Evolutionary conservation across 805 yeast species (phyloP), one percentile per base, ranked within the genome.

Genomic region (Zygosaccharomyces bisporus): DNA sequence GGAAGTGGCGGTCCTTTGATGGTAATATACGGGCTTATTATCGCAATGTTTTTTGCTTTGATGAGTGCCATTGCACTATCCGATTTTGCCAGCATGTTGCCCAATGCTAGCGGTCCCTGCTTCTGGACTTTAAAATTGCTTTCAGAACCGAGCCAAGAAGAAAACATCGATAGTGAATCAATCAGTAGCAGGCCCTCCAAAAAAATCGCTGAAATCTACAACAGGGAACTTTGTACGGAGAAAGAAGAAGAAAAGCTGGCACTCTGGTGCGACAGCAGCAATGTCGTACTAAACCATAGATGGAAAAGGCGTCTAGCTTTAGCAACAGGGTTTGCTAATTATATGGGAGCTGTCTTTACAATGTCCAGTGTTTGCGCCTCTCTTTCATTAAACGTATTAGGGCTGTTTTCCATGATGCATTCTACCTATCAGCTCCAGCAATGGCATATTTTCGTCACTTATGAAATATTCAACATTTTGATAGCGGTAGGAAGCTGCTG

Each of bases 311-410:
- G 30, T 12, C 21, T 43, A 20, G 40, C 43, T 6, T 25, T 80
- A 73, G 54, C 51, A 72, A 64, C 76, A 51, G 86, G 84, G n/a
- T 71, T 80, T 16, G 69, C 77, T 49, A 82, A 81, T 27, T 77
- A 79, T 75, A 74, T 76, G 25, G 84, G 85, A 8, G 61, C 84
- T 2, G 66, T 80, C 13, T 80, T 80, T 61, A 78, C 85, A 7
- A 71, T 77, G 41, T 81, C 85, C 5, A 76, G 83, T 1, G 77
- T 77, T 13, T 74, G 80, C 4, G 60, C 81, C 24, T 69, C 82
- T 2, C 66, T 79, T 32, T 80, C 81, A 4, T 60, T 72, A 10
- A 72, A 75, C 18, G 55, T 76, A 16, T 72, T 76, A 36, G 85
- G 83, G 0, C 71, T 79, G 70, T 65, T 63, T 52, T 66, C 65